phyloP scores from a whole-genome alignment of 768 basidiomycete genomes.

The Cytidiella melzeri region DNA sequence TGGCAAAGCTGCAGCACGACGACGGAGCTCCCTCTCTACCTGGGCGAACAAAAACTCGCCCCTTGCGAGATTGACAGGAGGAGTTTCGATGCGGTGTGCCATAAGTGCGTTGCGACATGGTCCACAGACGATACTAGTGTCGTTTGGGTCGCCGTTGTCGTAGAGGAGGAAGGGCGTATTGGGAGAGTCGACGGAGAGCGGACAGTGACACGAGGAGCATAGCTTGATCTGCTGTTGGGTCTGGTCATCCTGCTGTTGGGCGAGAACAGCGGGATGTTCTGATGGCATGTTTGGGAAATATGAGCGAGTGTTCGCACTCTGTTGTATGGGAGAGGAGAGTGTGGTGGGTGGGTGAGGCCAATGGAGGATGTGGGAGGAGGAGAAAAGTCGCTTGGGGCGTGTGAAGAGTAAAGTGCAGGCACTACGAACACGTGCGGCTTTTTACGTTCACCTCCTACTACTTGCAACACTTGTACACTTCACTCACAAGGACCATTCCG shows the following conservation, averaged over 20 bases:
- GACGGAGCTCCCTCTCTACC: constrained; percentile 24
- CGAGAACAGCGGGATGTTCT: constrained; percentile 32
- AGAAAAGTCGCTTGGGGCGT: constrained; percentile 12
- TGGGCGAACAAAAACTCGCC: constrained; percentile 23
- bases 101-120: constrained; percentile 39
- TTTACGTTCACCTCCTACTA: constrained; percentile 4
- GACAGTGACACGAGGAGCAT: constrained; percentile 27
- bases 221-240: constrained; percentile 26
- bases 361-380: constrained; percentile 9
- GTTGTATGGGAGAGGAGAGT: constrained; percentile 10
- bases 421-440: constrained; percentile 11
- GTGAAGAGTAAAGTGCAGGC: constrained; percentile 9
- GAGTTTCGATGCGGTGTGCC: constrained; percentile 18
- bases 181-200: constrained; percentile 24
- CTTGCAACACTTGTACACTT: constrained; percentile 1
- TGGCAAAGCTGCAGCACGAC: constrained; percentile 22
- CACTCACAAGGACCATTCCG: too few species aligned
- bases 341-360: constrained; percentile 6
- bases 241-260: constrained; percentile 20
- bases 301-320: background rate
- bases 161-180: constrained; percentile 22
- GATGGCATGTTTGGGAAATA: constrained; percentile 40
- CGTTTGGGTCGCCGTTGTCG: constrained; percentile 22
- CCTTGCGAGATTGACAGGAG: constrained; percentile 11
- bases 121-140: constrained; percentile 36